These are phyloP conservation scores for Ascochyta koolunga DNA, from an alignment of 2,329 filamentous ascomycete species.

Conservation along the genomic window DNA sequence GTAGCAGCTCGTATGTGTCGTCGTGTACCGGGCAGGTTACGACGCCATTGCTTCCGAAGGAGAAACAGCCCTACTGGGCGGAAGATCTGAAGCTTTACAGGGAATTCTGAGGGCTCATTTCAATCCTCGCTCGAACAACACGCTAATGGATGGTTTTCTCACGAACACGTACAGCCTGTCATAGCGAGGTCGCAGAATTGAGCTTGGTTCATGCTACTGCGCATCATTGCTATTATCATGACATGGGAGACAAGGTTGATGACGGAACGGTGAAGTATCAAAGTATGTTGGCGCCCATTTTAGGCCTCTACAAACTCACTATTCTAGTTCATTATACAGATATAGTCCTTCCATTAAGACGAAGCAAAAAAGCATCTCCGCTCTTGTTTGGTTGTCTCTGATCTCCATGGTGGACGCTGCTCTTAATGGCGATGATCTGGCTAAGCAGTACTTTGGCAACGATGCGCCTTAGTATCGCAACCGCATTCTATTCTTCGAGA, in stretches of 20 bases:
- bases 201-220: not conserved
- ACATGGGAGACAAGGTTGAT: not conserved
- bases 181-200: not conserved
- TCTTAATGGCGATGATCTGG: slow-evolving; percentile 36
- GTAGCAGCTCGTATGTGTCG: not conserved
- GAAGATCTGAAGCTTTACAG: slow-evolving; percentile 12
- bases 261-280: not conserved
- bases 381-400: slow-evolving; percentile 1
- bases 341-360: not conserved
- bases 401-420: slow-evolving; percentile 11
- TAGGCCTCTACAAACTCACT: not conserved
- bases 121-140: slow-evolving; percentile 12
- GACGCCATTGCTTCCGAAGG: not conserved
- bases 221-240: slow-evolving; percentile 7
- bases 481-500: slow-evolving; percentile 50
- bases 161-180: slow-evolving; percentile 5
- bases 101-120: slow-evolving; percentile 12
- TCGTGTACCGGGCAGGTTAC: not conserved
- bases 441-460: slow-evolving; percentile 48
- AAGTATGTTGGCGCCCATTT: not conserved
- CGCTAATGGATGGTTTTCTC: slow-evolving; percentile 1
- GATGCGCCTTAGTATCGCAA: slow-evolving; percentile 50
- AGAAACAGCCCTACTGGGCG: slow-evolving; percentile 5
- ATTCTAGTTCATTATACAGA: not conserved
- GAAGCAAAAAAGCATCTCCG: slow-evolving; percentile 2